Evolutionary conservation across 2,329 filamentous ascomycete genomes (phyloP), one percentile per base, ranked within the genome.

Genomic region (Xylariaceae sp.): DNA sequence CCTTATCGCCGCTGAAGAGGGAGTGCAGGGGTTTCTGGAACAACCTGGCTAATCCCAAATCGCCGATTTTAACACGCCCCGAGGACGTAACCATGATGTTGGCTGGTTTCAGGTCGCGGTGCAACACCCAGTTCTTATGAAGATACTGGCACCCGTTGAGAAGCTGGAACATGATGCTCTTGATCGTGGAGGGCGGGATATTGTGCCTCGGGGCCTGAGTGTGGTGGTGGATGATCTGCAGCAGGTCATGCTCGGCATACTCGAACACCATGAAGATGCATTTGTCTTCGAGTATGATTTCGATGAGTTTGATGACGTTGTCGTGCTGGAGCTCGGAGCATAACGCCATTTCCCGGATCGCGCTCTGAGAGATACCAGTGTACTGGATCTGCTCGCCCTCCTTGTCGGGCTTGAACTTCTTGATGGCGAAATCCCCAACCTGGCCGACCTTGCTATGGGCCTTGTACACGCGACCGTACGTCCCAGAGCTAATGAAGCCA

Each of bases 221-320:
- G 71, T 99, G 94, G 68, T 97, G 92, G 69, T 99, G 94, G 61
- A 99, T 97, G 68, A 99, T 97, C 70, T 99, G 94, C 5, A 99
- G 78, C 36, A 99, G 75, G 71, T 99, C 94, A 70, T 99, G 94
- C 72, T 99, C 94, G 60, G 94, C 94, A 70, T 96, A 99, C 71
- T 97, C 94, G 63, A 99, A 97, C 2, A 99, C 92, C 88, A 99
- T 99, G 73, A 92, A 99, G 69, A 99, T 97, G 74, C 92, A 97
- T 75, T 97, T 97, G 71, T 96, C 92, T 73, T 99, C 93, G 3
- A 99, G 79, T 64, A 99, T 96, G 64, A 96, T 97, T 72, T 99
- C 94, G 56, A 93, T 85, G 1, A 97, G 83, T 53, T 88, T 85
- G 60, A 99, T 93, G 33, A 99, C 86, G 68, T 97, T 97, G 51